phyloP scores from a whole-genome alignment of 78 protist species.

The Cavenderia fasciculata region DNA sequence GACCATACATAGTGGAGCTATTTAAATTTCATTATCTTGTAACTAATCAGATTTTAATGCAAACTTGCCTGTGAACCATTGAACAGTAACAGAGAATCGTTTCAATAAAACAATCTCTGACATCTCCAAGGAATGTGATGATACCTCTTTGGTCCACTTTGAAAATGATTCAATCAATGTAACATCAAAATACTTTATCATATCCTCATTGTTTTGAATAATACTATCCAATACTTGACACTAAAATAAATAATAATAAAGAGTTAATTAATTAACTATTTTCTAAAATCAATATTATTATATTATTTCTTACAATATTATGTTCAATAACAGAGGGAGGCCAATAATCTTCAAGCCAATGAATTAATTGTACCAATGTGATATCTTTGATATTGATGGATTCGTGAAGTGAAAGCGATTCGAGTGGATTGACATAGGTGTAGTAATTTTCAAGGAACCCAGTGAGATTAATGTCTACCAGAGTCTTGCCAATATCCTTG shows the following conservation, averaged over 20 bases:
- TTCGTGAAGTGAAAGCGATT: background rate
- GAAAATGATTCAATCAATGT: conserved; percentile 36
- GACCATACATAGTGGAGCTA: too few species aligned
- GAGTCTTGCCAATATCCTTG: conserved; percentile 16
- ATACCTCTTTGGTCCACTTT: conserved; percentile 41
- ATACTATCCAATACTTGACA: conserved; percentile 68
- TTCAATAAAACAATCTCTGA: conserved; percentile 6
- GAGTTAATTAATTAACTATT: background rate
- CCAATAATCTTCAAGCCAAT: conserved; percentile 61
- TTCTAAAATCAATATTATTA: background rate
- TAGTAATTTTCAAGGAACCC: conserved; percentile 64
- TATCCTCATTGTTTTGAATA: conserved; percentile 39
- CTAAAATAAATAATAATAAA: background rate
- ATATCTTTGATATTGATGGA: background rate
- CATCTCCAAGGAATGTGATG: background rate
- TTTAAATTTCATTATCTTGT: too few species aligned
- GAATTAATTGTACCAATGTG: conserved; percentile 19
- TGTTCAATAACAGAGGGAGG: conserved; percentile 70
- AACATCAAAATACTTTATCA: background rate
- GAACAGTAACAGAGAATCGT: conserved; percentile 36
- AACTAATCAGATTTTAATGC: too few species aligned
- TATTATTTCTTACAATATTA: conserved; percentile 28
- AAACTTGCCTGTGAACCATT: conserved; percentile 37
- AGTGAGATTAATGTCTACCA: conserved; percentile 28
- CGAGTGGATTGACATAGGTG: conserved; percentile 16